Evolutionary conservation across 1,139 yeast genomes (phyloP).

Genomic region (Pichia sp.): DNA sequence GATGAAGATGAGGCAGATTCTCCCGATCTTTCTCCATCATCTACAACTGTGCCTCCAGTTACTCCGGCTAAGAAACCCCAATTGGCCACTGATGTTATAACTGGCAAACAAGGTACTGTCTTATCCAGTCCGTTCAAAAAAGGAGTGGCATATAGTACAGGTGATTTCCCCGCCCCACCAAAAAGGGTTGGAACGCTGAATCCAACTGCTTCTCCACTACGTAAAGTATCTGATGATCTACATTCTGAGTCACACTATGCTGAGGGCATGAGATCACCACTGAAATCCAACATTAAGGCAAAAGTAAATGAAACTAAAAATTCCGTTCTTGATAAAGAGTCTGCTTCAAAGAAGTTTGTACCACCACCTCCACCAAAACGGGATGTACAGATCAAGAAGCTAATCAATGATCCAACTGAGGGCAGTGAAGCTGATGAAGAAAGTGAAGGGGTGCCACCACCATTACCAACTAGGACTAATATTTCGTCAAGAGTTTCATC

Average conservation of each 20-base stretch:
- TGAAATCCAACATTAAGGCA: conserved; percentile 2
- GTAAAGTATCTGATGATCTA: neutral
- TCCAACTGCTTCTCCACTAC: neutral
- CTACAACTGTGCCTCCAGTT: too few species aligned
- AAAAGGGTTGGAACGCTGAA: conserved; percentile 1
- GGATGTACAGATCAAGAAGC: neutral
- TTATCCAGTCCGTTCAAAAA: conserved; percentile 6
- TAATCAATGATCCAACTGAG: neutral
- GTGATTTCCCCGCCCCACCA: conserved; percentile 7
- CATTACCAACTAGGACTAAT: neutral
- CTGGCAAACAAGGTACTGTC: too few species aligned
- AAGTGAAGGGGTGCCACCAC: neutral
- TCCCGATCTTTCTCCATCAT: neutral
- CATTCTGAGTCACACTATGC: conserved; percentile 5
- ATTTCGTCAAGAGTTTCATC: neutral
- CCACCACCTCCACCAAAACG: conserved; percentile 10
- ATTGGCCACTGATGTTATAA: too few species aligned
- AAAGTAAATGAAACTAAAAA: too few species aligned
- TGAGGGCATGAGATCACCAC: conserved; percentile 14
- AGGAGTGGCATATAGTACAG: neutral
- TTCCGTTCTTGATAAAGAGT: neutral
- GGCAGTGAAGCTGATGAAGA: neutral
- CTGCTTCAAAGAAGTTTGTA: neutral
- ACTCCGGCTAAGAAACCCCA: neutral
- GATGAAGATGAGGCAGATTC: conserved; percentile 1